These are phyloP conservation scores for Gamarada debralockiae DNA, from an alignment of 495 filamentous ascomycete species.

Conservation along the genomic window DNA sequence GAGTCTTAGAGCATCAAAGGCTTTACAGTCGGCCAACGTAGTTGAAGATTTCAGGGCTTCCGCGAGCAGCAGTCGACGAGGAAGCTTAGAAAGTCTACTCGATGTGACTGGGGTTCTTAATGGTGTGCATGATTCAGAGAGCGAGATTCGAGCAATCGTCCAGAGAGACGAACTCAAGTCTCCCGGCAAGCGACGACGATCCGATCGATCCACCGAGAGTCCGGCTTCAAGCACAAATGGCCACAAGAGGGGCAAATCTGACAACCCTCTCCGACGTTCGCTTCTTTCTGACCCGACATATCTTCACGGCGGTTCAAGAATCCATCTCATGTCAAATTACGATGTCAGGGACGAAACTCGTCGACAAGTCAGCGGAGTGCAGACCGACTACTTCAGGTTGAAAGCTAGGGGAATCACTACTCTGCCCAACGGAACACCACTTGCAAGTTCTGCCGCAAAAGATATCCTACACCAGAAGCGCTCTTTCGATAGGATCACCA, in stretches of 20 bases:
- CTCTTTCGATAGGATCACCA: conserved; percentile 15
- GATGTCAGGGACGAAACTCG: conserved; percentile 12
- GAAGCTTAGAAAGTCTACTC: conserved; percentile 19
- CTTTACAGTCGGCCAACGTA: conserved; percentile 12
- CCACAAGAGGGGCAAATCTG: conserved; percentile 21
- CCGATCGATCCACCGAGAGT: not conserved
- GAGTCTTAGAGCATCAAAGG: conserved; percentile 14
- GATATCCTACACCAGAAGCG: conserved; percentile 12
- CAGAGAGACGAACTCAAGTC: not conserved
- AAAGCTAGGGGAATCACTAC: conserved; percentile 38
- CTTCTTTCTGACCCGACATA: conserved; percentile 22
- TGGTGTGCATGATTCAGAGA: conserved; percentile 17
- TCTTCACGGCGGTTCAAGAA: conserved; percentile 20
- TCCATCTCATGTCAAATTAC: conserved; percentile 17
- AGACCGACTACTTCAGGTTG: conserved; percentile 40
- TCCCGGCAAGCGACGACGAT: conserved; percentile 4
- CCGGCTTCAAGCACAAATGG: conserved; percentile 5
- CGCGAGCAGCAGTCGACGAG: not conserved
- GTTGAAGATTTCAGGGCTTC: conserved; percentile 25
- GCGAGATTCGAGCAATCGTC: conserved; percentile 7
- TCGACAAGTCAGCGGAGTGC: conserved; percentile 29
- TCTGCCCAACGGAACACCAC: conserved; percentile 24
- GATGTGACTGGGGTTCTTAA: conserved; percentile 17
- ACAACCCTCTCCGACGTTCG: conserved; percentile 23
- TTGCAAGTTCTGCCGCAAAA: conserved; percentile 22